Base-by-base conservation (phyloP, 164 flowering plant species). In the Stephania cephalantha region DNA sequence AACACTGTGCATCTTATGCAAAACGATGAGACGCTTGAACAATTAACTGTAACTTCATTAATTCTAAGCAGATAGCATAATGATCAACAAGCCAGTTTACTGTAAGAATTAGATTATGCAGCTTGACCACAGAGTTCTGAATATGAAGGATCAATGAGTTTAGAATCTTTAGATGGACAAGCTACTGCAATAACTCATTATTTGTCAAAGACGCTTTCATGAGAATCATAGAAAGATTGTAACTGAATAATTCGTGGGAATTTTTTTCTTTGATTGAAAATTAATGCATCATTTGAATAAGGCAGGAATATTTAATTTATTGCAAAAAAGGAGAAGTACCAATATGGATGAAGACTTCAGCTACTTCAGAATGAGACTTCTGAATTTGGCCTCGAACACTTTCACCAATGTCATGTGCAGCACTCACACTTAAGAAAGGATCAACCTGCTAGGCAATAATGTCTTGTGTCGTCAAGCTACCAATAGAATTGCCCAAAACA, bases 261-360 rank as follows among this genome's bases (percentile, higher is more conserved):
- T 25, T 25, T 25, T 25, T 25, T 25, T 25, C 25, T 25, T 25
- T 53, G 61, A 35, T 8, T 58, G n/a, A 58, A 18, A n/a, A 58
- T 58, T 58, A 58, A 58, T 58, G 20, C 65, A 58, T 58, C 20
- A 18, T 17, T 58, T 58, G 65, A 58, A 58, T 58, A 58, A 58
- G 46, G 72, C 44, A 50, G 12, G 46, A 71, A 71, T 2, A 70
- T n/a, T 58, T 58, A 66, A 12, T 66, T 48, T 9, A 71, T 25
- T 9, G 46, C 52, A 71, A 42, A 18, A 75, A 68, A 15, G 30
- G 71, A 71, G 20, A 69, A 55, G 6, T 88, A 92, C 98, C 99
- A 71, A 95, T 93, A 82, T 95, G 99, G 80, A 93, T 88, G 85
- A 92, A 95, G 76, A 93, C 94, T 86, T 95, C 99, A 53, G 97